phyloP scores from a whole-genome alignment of 2,329 filamentous ascomycete genomes.

The Cryphonectria nitschkei region DNA sequence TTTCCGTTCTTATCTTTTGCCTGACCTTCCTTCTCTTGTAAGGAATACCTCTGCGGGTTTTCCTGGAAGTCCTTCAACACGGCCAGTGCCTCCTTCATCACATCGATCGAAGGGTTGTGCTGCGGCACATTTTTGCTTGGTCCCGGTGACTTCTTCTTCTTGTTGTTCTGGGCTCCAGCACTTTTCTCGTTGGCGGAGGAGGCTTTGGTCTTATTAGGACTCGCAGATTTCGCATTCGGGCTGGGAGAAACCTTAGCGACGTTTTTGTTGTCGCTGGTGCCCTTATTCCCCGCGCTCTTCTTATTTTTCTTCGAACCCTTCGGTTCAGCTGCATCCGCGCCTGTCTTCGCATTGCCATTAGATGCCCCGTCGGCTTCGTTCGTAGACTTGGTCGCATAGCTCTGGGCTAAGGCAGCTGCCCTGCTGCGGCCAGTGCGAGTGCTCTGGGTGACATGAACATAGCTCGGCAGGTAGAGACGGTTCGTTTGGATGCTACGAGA shows the following conservation, averaged over 20 bases:
- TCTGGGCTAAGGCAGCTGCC: background rate
- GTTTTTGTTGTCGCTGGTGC: background rate
- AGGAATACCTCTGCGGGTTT: conserved; percentile 13
- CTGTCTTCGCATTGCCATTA: background rate
- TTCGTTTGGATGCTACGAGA: conserved; percentile 23
- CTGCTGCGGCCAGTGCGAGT: conserved; percentile 4
- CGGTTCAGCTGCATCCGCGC: background rate
- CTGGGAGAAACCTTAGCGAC: background rate
- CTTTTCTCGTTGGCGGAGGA: background rate
- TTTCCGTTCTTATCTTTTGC: conserved; percentile 22
- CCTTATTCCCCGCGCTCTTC: background rate
- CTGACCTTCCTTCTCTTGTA: conserved; percentile 1
- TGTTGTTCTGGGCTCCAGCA: background rate
- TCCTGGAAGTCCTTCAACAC: conserved; percentile 34
- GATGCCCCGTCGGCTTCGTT: conserved; percentile 5
- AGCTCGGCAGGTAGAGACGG: conserved; percentile 12
- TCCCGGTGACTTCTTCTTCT: background rate
- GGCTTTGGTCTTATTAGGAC: background rate
- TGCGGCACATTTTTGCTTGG: too few species aligned
- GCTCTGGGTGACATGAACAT: conserved; percentile 15
- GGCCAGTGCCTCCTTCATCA: conserved; percentile 36
- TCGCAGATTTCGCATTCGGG: conserved; percentile 6
- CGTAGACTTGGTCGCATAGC: conserved; percentile 17
- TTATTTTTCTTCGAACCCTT: background rate
- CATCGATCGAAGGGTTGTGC: conserved; percentile 14